These are phyloP conservation scores for Sicyos edulis DNA, from an alignment of 306 rosid species.

Conservation along the genomic window DNA sequence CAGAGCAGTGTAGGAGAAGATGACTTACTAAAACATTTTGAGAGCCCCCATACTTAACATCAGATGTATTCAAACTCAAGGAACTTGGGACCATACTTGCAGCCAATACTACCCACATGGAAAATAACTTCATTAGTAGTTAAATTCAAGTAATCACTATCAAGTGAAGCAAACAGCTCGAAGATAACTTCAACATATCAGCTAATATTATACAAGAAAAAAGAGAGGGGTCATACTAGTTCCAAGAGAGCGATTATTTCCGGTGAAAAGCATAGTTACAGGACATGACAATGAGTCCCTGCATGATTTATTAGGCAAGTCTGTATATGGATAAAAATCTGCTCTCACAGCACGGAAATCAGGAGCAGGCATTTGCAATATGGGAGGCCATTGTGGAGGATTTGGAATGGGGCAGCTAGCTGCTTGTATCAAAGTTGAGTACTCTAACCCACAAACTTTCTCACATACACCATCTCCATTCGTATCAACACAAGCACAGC, in stretches of 20 bases:
- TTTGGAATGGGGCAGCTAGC: conserved; percentile 39
- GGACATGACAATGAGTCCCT: conserved; percentile 61
- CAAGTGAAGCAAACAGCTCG: conserved; percentile 6
- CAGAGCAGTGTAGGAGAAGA: neutral
- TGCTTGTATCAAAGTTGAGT: conserved; percentile 61
- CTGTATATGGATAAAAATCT: conserved; percentile 34
- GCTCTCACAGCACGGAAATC: conserved; percentile 54
- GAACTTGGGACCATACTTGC: conserved; percentile 43
- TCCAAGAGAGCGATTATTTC: conserved; percentile 60
- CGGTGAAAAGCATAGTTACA: conserved; percentile 61
- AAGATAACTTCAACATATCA: conserved; percentile 7
- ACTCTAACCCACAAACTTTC: conserved; percentile 48
- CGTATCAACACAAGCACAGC: conserved; percentile 43
- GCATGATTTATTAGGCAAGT: conserved; percentile 59
- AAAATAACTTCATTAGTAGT: conserved; percentile 7
- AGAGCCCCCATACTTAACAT: conserved; percentile 34
- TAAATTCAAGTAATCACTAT: neutral
- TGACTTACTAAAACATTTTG: conserved; percentile 47
- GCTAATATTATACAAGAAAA: neutral
- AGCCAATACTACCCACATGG: conserved; percentile 42
- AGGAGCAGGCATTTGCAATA: conserved; percentile 65
- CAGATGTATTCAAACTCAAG: conserved; percentile 32
- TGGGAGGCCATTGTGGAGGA: conserved; percentile 69
- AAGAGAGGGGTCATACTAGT: conserved; percentile 33
- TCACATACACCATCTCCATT: conserved; percentile 42